These are phyloP conservation scores for Saitoella complicata DNA, from an alignment of 805 yeast species.

Conservation along the genomic window DNA sequence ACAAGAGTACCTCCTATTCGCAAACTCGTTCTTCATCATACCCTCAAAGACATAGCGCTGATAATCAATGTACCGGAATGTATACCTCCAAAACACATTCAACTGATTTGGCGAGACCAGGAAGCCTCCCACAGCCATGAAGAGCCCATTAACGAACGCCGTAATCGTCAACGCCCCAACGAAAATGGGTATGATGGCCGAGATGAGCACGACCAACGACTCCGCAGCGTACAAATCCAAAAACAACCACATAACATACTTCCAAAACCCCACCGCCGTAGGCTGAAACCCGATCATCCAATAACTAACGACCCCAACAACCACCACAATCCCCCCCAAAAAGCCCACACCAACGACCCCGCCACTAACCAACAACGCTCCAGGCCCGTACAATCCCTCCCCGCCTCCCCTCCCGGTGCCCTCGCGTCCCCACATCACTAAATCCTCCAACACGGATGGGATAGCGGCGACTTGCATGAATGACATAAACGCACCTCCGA, in stretches of 20 bases:
- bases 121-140: slow-evolving; percentile 31
- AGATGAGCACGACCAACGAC: slow-evolving; percentile 24
- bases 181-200: slow-evolving; percentile 23
- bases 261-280: slow-evolving; percentile 21
- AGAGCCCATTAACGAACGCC: slow-evolving; percentile 28
- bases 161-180: slow-evolving; percentile 27
- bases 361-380: slow-evolving; percentile 23
- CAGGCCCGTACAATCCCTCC: slow-evolving; percentile 27
- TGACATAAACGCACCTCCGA: slow-evolving; percentile 31
- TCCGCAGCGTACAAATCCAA: slow-evolving; percentile 28
- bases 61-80: slow-evolving; percentile 27
- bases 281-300: slow-evolving; percentile 22
- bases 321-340: slow-evolving; percentile 20
- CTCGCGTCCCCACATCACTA: slow-evolving; percentile 20
- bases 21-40: slow-evolving; percentile 28
- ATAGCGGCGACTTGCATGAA: slow-evolving; percentile 30
- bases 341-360: slow-evolving; percentile 26
- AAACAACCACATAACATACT: slow-evolving; percentile 25
- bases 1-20: slow-evolving; percentile 19
- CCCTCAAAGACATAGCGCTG: slow-evolving; percentile 30
- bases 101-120: slow-evolving; percentile 23
- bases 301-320: slow-evolving; percentile 23
- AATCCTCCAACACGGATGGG: slow-evolving; percentile 26
- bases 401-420: slow-evolving; percentile 4
- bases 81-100: slow-evolving; percentile 27